A percentile compares a stretch with the other conserved stretches of the same genome.
These are phyloP conservation scores for Lipomyces japonicus DNA, from an alignment of 805 yeast species.

Conservation along the genomic window DNA sequence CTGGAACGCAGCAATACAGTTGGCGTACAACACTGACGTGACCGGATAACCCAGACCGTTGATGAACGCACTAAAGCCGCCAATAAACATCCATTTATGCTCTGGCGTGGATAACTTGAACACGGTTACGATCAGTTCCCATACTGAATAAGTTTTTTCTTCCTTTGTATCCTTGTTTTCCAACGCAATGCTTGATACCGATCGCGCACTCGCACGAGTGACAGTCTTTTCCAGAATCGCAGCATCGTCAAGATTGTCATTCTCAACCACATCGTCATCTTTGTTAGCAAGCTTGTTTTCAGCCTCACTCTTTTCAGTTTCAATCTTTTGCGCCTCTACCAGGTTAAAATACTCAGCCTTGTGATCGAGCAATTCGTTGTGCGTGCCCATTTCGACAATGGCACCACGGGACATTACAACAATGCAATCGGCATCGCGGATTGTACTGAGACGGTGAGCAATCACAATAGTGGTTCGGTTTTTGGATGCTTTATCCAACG, in stretches of 20 bases:
- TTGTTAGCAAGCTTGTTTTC: conserved; percentile 46
- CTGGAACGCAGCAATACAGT: conserved; percentile 36
- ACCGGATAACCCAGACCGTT: conserved; percentile 30
- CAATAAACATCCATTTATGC: conserved; percentile 19
- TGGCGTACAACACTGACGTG: conserved; percentile 40
- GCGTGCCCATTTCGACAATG: conserved; percentile 48
- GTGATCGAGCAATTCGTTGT: conserved; percentile 37
- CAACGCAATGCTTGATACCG: conserved; percentile 19
- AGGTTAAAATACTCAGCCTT: conserved; percentile 36
- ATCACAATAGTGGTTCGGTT: conserved; percentile 64
- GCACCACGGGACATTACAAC: conserved; percentile 51
- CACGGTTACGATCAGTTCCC: conserved; percentile 12
- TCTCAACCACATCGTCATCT: conserved; percentile 32
- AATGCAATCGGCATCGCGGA: conserved; percentile 57
- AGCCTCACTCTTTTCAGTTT: conserved; percentile 44
- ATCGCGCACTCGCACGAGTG: conserved; percentile 32
- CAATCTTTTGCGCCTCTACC: conserved; percentile 40
- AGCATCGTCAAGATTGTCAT: conserved; percentile 5
- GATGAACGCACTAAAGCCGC: conserved; percentile 17
- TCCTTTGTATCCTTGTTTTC: conserved; percentile 2
- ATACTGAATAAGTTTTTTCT: conserved; percentile 4
- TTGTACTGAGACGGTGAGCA: conserved; percentile 86
- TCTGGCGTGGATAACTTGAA: conserved; percentile 24
- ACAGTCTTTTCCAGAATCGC: conserved; percentile 6
- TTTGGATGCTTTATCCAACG: conserved; percentile 39